Evolutionary conservation across 2,329 filamentous ascomycete genomes (phyloP).

Genomic region (Exophiala oligosperma): DNA sequence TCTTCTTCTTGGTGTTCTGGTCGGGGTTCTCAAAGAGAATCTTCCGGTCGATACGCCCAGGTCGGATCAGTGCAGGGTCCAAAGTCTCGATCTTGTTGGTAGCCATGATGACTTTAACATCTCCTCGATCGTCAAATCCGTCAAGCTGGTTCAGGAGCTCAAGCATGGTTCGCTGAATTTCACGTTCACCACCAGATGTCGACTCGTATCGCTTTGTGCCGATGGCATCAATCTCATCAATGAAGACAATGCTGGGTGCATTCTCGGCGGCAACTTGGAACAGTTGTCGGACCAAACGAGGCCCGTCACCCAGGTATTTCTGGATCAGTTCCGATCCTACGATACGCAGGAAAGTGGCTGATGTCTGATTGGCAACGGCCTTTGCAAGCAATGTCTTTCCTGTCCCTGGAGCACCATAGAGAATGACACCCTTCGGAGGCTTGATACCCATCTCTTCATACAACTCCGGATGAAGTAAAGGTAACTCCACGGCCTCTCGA

Average conservation of each 20-base stretch:
- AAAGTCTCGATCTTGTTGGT: constrained; percentile 99
- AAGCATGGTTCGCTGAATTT: constrained; percentile 98
- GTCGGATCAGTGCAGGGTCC: constrained; percentile 92
- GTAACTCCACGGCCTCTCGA: constrained; percentile 92
- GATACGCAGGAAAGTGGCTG: constrained; percentile 94
- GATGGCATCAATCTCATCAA: constrained; percentile 98
- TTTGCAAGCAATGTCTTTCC: constrained; percentile 96
- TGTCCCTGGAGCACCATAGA: constrained; percentile 95
- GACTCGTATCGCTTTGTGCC: constrained; percentile 99
- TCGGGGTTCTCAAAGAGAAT: constrained; percentile 77
- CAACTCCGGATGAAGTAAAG: constrained; percentile 89
- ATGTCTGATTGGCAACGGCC: constrained; percentile 98
- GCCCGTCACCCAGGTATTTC: constrained; percentile 96
- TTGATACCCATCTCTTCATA: constrained; percentile 99
- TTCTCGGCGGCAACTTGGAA: constrained; percentile 91
- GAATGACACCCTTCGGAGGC: constrained; percentile 97
- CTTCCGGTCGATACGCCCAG: constrained; percentile 97
- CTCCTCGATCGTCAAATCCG: constrained; percentile 96
- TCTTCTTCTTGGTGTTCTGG: constrained; percentile 94
- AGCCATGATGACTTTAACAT: constrained; percentile 99
- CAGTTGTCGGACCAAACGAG: constrained; percentile 89
- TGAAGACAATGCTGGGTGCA: constrained; percentile 95
- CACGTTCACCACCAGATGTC: constrained; percentile 92
- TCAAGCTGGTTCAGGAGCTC: constrained; percentile 98
- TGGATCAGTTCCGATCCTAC: constrained; percentile 97